Conservation (phyloP, 305 asterid genomes). For the Coffea humblotiana region DNA sequence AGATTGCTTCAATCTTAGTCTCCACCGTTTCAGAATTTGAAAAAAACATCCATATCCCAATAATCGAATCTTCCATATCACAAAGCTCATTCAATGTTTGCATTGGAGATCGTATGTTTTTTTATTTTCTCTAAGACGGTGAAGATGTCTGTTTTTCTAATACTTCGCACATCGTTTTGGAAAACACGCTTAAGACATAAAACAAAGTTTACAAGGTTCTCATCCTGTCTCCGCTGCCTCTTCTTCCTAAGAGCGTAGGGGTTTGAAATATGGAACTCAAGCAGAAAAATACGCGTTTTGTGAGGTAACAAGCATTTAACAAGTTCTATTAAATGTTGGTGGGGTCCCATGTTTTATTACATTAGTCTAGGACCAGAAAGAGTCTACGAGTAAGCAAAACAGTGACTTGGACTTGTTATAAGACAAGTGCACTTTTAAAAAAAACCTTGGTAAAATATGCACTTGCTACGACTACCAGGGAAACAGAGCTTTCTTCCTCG, state of each 20-base stretch:
- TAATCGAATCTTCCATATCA: slow-evolving; percentile 89
- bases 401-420: slow-evolving; percentile 12
- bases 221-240: slow-evolving; percentile 61
- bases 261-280: slow-evolving; percentile 43
- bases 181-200: slow-evolving; percentile 49
- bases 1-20: slow-evolving; percentile 25
- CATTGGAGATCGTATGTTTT: slow-evolving; percentile 73
- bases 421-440: slow-evolving; percentile 21
- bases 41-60: slow-evolving; percentile 78
- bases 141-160: slow-evolving; percentile 91
- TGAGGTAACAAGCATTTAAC: slow-evolving; percentile 22
- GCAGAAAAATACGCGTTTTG: slow-evolving; percentile 39
- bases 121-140: slow-evolving; percentile 78
- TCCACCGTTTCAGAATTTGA: slow-evolving; percentile 37
- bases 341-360: slow-evolving; percentile 26
- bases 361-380: slow-evolving; percentile 16
- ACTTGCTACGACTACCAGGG: slow-evolving; percentile 40
- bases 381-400: slow-evolving; percentile 4
- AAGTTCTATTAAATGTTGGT: slow-evolving; percentile 22
- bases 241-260: slow-evolving; percentile 48
- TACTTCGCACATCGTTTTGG: slow-evolving; percentile 49
- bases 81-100: slow-evolving; percentile 76
- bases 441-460: slow-evolving; percentile 7
- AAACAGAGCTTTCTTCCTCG: slow-evolving; percentile 56
- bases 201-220: slow-evolving; percentile 69